Percentiles rank a stretch among this genome's conserved stretches.
phyloP scores from a whole-genome alignment of 2,329 filamentous ascomycete genomes.

The Fusarium sp. region DNA sequence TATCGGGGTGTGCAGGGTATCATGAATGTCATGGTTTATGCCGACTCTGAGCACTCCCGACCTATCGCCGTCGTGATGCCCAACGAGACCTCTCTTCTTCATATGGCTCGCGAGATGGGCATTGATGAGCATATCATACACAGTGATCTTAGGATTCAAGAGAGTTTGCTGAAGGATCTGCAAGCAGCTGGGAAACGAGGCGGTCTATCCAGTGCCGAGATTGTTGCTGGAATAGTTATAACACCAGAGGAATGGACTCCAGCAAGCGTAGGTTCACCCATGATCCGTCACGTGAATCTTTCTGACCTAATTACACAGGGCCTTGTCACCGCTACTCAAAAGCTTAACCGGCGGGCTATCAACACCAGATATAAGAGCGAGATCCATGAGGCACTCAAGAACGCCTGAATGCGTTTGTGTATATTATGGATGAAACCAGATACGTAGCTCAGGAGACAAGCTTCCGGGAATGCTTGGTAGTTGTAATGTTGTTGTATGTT shows the following conservation, averaged over 20 bases:
- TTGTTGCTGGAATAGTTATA: slow-evolving; percentile 78
- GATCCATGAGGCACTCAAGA: slow-evolving; percentile 45
- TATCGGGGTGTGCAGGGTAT: slow-evolving; percentile 82
- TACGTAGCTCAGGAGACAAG: neutral
- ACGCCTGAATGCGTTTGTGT: neutral
- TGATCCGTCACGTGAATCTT: fast-evolving
- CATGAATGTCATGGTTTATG: slow-evolving; percentile 87
- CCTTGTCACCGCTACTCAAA: slow-evolving; percentile 67
- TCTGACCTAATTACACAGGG: slow-evolving; percentile 49
- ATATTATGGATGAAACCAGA: neutral
- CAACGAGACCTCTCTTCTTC: slow-evolving; percentile 67
- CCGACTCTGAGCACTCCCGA: slow-evolving; percentile 75
- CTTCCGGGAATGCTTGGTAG: neutral
- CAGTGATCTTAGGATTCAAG: slow-evolving; percentile 69
- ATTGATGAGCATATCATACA: slow-evolving; percentile 75
- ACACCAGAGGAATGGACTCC: slow-evolving; percentile 90
- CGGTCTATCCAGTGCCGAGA: slow-evolving; percentile 75
- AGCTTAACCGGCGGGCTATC: slow-evolving; percentile 63
- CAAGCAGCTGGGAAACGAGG: slow-evolving; percentile 69
- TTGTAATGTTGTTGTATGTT: neutral
- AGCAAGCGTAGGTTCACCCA: slow-evolving; percentile 70
- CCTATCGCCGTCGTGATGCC: slow-evolving; percentile 82
- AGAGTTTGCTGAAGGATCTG: slow-evolving; percentile 70
- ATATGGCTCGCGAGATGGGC: slow-evolving; percentile 65
- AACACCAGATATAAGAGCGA: slow-evolving; percentile 58